Evolutionary conservation across 495 filamentous ascomycete species (phyloP).

Genomic region (Elasticomyces elasticus): DNA sequence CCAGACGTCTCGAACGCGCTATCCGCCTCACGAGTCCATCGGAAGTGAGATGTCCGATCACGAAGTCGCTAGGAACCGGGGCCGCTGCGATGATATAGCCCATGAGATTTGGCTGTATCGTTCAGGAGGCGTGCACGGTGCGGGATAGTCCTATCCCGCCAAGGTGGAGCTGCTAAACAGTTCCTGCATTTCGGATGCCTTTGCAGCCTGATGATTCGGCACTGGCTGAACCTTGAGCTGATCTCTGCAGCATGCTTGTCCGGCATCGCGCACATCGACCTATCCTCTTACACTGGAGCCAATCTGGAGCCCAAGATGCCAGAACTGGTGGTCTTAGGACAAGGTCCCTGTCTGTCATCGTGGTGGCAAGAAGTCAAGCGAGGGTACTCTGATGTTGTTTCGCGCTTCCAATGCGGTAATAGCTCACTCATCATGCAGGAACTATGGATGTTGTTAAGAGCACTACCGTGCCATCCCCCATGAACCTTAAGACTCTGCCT

Average conservation of each 20-base stretch:
- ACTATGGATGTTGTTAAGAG: not conserved
- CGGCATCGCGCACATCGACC: slow-evolving; percentile 6
- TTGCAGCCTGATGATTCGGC: not conserved
- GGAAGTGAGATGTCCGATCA: too few relatives aligned
- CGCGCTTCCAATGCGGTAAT: slow-evolving; percentile 17
- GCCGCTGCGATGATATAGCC: not conserved
- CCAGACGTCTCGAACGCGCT: not conserved
- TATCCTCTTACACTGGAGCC: slow-evolving; percentile 1
- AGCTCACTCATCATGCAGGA: slow-evolving; percentile 6
- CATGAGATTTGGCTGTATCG: not conserved
- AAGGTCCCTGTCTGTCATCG: not conserved
- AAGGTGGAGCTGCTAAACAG: slow-evolving; percentile 12
- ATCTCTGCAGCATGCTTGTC: slow-evolving; percentile 10
- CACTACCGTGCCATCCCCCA: slow-evolving; percentile 11
- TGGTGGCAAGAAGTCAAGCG: slow-evolving; percentile 12
- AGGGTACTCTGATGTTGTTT: slow-evolving; percentile 7
- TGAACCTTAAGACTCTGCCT: slow-evolving; percentile 3
- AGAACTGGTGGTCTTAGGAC: slow-evolving; percentile 4
- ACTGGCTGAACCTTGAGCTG: slow-evolving; percentile 6
- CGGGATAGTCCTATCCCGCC: not conserved
- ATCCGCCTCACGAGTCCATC: not conserved
- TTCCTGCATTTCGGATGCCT: slow-evolving; percentile 18
- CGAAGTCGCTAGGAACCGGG: too few relatives aligned
- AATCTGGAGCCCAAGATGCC: slow-evolving; percentile 7
- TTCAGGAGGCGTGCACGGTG: not conserved